These are phyloP conservation scores for Mucor irregularis DNA, from an alignment of 371 early-diverging fungal species.

Conservation along the genomic window DNA sequence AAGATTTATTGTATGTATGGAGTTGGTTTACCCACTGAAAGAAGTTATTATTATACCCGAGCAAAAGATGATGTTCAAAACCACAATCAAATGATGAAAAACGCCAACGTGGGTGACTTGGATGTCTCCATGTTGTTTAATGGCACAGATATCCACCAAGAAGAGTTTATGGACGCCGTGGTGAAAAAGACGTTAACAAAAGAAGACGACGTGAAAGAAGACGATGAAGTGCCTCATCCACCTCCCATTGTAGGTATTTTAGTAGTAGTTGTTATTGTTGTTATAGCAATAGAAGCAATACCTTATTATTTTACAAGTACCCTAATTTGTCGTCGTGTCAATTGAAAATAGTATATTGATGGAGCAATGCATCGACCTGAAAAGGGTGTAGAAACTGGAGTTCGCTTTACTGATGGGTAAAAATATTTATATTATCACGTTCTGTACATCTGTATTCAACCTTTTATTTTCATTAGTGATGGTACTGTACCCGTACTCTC, in stretches of 20 bases:
- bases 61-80: conserved; percentile 10
- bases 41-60: conserved; percentile 71
- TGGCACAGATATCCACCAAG: conserved; percentile 12
- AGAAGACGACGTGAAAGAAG: not conserved
- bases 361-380: conserved; percentile 37
- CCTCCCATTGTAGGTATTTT: conserved; percentile 16
- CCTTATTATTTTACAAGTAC: too few relatives aligned
- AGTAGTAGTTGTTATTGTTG: too few relatives aligned
- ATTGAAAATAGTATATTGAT: conserved; percentile 43
- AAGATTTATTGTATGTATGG: conserved; percentile 88
- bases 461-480: conserved; percentile 60
- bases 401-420: conserved; percentile 57
- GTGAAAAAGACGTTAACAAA: conserved; percentile 8
- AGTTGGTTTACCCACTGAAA: conserved; percentile 77
- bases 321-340: too few relatives aligned
- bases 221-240: conserved; percentile 5
- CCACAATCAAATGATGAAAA: not conserved
- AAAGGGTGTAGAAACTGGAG: conserved; percentile 53
- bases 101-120: not conserved
- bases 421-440: too few relatives aligned
- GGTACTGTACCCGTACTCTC: conserved; percentile 92
- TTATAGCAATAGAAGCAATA: too few relatives aligned
- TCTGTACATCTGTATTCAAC: not conserved
- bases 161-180: conserved; percentile 16
- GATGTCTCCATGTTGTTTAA: conserved; percentile 9